These are phyloP conservation scores for Hypoxylon intermedium DNA, from an alignment of 495 filamentous ascomycete species.

Conservation along the genomic window DNA sequence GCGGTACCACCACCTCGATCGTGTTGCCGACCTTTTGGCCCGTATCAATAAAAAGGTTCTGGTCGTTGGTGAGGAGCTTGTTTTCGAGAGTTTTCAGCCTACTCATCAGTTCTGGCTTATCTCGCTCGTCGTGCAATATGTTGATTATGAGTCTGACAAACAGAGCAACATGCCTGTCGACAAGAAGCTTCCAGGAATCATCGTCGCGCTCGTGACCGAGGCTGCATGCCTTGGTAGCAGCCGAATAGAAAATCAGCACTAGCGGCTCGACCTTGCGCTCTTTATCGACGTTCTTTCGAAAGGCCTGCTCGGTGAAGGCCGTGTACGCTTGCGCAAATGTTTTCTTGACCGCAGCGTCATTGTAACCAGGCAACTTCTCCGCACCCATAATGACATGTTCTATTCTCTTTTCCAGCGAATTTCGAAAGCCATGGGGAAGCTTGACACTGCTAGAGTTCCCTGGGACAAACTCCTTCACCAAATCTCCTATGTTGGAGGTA, in stretches of 20 bases:
- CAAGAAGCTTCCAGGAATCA: constrained; percentile 89
- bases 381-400: constrained; percentile 78
- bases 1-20: constrained; percentile 78
- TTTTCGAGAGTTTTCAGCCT: constrained; percentile 84
- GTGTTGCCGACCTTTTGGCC: constrained; percentile 63
- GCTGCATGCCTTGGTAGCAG: constrained; percentile 78
- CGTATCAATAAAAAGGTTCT: constrained; percentile 73
- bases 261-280: constrained; percentile 92
- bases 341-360: constrained; percentile 84
- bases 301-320: constrained; percentile 73
- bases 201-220: constrained; percentile 84
- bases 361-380: constrained; percentile 75
- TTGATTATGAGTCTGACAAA: constrained; percentile 87
- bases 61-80: constrained; percentile 93
- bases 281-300: constrained; percentile 90
- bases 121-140: constrained; percentile 77
- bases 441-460: constrained; percentile 52
- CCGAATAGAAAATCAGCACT: constrained; percentile 83
- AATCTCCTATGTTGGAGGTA: constrained; percentile 74
- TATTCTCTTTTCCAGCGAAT: constrained; percentile 80
- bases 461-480: constrained; percentile 63
- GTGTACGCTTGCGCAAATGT: constrained; percentile 86
- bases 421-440: constrained; percentile 60
- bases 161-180: constrained; percentile 92
- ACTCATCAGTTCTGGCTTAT: constrained; percentile 80